Evolutionary conservation across 257 asterid genomes (phyloP), one percentile per base, ranked within the genome.

Genomic region (Solanum clarkiae): DNA sequence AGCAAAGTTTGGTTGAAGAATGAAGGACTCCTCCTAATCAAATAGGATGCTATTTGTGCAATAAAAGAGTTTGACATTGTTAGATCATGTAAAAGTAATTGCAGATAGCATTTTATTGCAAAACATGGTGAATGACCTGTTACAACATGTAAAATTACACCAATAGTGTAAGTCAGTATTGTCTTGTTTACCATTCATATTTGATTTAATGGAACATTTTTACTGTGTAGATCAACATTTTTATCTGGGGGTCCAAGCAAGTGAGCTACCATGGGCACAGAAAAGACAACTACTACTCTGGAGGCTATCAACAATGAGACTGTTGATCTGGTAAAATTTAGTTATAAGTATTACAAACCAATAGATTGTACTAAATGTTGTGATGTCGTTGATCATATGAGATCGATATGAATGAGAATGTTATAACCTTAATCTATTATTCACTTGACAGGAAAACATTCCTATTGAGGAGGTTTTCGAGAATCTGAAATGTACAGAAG

Each of bases 381-480:
- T 70, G 53, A 40, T 70, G 47, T 49, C 3, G 40, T 36, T 49
- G 40, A 74, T 74, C 14, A 45, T 13, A 12, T 45, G 51, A 74
- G 42, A 36, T 36, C 42, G n/a, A 69, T 69, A 36, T 1, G 62
- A 77, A 77, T 51, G 65, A 51, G 26, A 51, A 24, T 77, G 63
- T 77, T 24, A 24, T 59, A 8, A 40, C 14, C 71, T 63, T 65
- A 14, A n/a, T 65, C 24, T 12, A 12, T 14, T 45, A 4, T 71
- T 81, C 62, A 44, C 32, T 17, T 85, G 49, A 26, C 87, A 88
- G 90, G 90, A 88, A 65, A 80, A 84, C 20, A 86, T 88, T 63
- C 90, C 90, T 49, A 86, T 88, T 40, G 81, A 83, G 79, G 90
- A 88, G 81, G 88, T 88, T 70, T 88, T 88, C n/a, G 87, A 86